These are phyloP conservation scores for Carpinus fangiana DNA, from an alignment of 306 rosid species.

Conservation along the genomic window DNA sequence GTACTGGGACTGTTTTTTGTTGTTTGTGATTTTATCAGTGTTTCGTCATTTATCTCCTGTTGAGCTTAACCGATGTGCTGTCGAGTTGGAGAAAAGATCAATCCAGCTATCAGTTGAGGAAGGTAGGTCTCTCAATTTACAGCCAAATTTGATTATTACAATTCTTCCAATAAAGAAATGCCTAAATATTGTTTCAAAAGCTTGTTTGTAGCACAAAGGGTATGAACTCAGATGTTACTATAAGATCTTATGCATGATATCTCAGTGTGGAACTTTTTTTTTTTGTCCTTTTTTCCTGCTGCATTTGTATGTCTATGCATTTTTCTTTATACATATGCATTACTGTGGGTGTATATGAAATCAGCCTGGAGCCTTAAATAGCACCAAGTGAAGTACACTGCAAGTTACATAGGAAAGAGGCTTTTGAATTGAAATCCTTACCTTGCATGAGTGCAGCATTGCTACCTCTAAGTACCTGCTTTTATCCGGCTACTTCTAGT, in stretches of 20 bases:
- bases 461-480: not conserved
- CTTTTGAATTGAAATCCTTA: slow-evolving; percentile 2
- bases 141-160: not conserved
- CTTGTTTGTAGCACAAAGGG: not conserved
- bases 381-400: not conserved
- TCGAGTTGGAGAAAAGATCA: slow-evolving; percentile 53
- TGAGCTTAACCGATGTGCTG: slow-evolving; percentile 52
- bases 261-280: not conserved
- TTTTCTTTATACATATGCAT: too few relatives aligned
- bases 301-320: not conserved
- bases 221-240: not conserved
- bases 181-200: too few relatives aligned
- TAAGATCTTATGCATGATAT: not conserved
- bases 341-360: not conserved
- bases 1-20: slow-evolving; percentile 8
- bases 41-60: slow-evolving; percentile 37
- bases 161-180: not conserved
- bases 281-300: not conserved
- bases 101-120: slow-evolving; percentile 51
- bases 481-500: not conserved
- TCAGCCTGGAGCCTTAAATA: not conserved
- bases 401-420: not conserved
- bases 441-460: not conserved
- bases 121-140: slow-evolving; percentile 28
- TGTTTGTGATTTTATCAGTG: slow-evolving; percentile 25